These are phyloP conservation scores for Thalassia testudinum DNA, from an alignment of 116 monocot genomes.

Conservation along the genomic window DNA sequence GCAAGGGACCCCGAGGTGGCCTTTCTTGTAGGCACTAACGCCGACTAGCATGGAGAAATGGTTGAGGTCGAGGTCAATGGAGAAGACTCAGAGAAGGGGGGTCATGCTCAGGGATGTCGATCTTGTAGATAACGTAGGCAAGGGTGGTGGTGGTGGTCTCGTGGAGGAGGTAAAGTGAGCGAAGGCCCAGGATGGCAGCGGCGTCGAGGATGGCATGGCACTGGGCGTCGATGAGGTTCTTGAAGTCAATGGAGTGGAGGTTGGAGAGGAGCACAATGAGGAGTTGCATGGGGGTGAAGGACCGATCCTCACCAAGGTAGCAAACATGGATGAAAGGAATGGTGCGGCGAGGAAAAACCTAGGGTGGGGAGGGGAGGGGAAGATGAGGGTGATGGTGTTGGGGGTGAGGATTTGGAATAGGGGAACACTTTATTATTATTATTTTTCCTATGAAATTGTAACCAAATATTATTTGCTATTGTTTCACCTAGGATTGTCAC, in stretches of 20 bases:
- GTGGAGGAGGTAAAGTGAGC: constrained; percentile 52
- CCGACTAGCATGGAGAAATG: constrained; percentile 74
- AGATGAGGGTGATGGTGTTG: too few relatives aligned
- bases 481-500: too few relatives aligned
- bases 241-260: constrained; percentile 47
- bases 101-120: constrained; percentile 10
- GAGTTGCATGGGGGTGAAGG: constrained; percentile 52
- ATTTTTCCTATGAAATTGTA: too few relatives aligned
- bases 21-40: constrained; percentile 24
- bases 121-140: constrained; percentile 62
- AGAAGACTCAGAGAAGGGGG: constrained; percentile 12
- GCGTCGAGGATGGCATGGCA: constrained; percentile 55
- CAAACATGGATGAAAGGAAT: constrained; percentile 33
- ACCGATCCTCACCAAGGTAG: constrained; percentile 14
- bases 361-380: too few relatives aligned
- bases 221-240: constrained; percentile 20
- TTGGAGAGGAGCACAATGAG: constrained; percentile 67
- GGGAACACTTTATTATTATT: too few relatives aligned
- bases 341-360: too few relatives aligned
- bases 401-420: too few relatives aligned
- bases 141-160: constrained; percentile 65
- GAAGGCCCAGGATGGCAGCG: constrained; percentile 51
- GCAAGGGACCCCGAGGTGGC: constrained; percentile 46
- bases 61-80: constrained; percentile 71
- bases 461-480: too few relatives aligned